These are phyloP conservation scores for Plicaturopsis crispa DNA, from an alignment of 768 basidiomycete species.

Conservation along the genomic window DNA sequence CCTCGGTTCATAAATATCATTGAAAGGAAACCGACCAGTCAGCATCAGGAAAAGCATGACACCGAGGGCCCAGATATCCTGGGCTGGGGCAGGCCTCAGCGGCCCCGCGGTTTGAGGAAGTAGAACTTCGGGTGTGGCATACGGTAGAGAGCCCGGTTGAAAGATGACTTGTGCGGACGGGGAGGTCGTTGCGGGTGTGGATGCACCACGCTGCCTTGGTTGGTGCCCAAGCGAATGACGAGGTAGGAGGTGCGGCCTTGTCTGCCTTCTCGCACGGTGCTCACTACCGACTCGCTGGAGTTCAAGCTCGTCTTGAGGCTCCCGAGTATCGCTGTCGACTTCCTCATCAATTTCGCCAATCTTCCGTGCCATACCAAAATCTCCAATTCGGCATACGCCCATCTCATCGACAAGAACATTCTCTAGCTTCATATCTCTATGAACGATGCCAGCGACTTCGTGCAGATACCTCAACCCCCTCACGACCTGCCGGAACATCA, in stretches of 20 bases:
- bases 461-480: conserved; percentile 80
- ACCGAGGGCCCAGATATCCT: conserved; percentile 96
- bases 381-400: conserved; percentile 78
- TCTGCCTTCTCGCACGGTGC: conserved; percentile 13
- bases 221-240: not conserved
- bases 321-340: conserved; percentile 31
- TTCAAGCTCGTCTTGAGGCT: conserved; percentile 9
- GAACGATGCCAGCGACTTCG: conserved; percentile 67
- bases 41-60: conserved; percentile 83
- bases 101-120: conserved; percentile 42
- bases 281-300: not conserved
- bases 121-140: conserved; percentile 85
- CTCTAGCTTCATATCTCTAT: conserved; percentile 95
- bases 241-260: conserved; percentile 10
- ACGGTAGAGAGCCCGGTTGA: conserved; percentile 83
- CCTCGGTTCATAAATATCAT: conserved; percentile 85
- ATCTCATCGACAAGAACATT: conserved; percentile 90
- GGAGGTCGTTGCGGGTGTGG: conserved; percentile 15
- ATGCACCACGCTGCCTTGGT: conserved; percentile 9
- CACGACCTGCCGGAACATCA: conserved; percentile 83
- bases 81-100: conserved; percentile 48
- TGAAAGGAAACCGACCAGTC: conserved; percentile 80
- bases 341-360: conserved; percentile 46
- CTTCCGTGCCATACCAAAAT: conserved; percentile 75
- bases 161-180: conserved; percentile 30